phyloP scores from a whole-genome alignment of 73 alveolate genomes.

The Tetrahymena thermophila region DNA sequence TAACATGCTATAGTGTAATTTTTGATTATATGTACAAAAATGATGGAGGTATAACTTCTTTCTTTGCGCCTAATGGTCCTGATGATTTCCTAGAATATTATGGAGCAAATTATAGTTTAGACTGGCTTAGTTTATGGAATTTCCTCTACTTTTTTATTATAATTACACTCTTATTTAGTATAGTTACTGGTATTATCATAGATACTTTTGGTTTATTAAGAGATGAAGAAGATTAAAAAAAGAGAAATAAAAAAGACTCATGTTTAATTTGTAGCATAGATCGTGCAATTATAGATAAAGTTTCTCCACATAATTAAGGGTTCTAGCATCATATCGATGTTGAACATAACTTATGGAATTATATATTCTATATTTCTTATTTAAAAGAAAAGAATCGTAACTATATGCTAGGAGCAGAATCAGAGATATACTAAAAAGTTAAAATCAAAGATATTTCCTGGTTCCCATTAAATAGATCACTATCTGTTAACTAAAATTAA shows the following conservation, averaged over 20 bases:
- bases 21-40: conserved; percentile 63
- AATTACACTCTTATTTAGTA: conserved; percentile 46
- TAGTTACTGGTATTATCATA: conserved; percentile 76
- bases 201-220: conserved; percentile 93
- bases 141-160: conserved; percentile 12
- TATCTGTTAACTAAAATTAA: not conserved
- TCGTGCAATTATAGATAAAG: conserved; percentile 65
- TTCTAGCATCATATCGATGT: conserved; percentile 48
- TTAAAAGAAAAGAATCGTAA: conserved; percentile 78
- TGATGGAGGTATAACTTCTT: conserved; percentile 75
- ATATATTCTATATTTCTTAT: conserved; percentile 79
- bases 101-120: not conserved
- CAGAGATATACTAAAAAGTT: conserved; percentile 73
- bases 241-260: conserved; percentile 71
- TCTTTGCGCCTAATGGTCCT: conserved; percentile 22
- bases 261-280: conserved; percentile 91
- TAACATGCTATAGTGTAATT: conserved; percentile 49
- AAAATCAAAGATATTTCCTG: conserved; percentile 75
- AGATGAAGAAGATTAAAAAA: conserved; percentile 78
- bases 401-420: conserved; percentile 89
- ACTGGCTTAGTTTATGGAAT: conserved; percentile 29
- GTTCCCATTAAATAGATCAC: conserved; percentile 61
- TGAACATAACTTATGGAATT: conserved; percentile 86
- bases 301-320: not conserved
- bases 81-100: not conserved